Conservation (phyloP, 208 protist species). For the Leishmania martiniquensis region DNA sequence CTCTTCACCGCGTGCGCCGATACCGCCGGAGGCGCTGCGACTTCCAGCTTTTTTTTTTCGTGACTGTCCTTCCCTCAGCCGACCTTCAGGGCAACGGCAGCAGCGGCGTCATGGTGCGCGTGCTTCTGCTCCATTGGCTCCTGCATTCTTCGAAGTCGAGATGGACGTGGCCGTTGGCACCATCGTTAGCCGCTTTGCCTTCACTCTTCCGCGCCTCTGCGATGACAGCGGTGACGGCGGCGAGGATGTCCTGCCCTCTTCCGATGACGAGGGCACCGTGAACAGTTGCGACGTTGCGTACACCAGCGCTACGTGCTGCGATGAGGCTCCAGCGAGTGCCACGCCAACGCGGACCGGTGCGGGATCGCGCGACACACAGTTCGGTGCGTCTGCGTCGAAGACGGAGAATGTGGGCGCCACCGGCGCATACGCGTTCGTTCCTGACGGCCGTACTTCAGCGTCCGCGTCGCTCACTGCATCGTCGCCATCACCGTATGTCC, state of each 20-base stretch:
- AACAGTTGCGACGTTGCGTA: neutral
- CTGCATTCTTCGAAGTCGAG: neutral
- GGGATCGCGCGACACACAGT: neutral
- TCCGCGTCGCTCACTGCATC: neutral
- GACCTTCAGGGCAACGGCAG: neutral
- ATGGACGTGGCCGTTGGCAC: constrained; percentile 20
- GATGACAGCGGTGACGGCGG: neutral
- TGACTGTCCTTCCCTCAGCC: neutral
- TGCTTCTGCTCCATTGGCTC: too few relatives aligned
- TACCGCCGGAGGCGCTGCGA: too few relatives aligned
- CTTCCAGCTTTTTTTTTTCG: too few relatives aligned
- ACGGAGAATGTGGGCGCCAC: constrained; percentile 1
- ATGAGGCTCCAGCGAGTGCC: neutral
- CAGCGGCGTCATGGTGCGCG: neutral
- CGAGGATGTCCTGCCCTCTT: neutral
- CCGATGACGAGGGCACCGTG: constrained; percentile 2
- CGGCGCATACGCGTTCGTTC: constrained; percentile 11
- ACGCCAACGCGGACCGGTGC: neutral
- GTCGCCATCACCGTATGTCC: neutral
- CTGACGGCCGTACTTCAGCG: neutral
- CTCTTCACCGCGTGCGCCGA: too few relatives aligned
- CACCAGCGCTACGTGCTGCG: neutral
- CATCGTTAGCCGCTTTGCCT: constrained; percentile 21
- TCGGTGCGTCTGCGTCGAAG: neutral
- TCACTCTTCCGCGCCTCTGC: neutral